These are phyloP conservation scores for Colletotrichum destructivum DNA, from an alignment of 2,329 filamentous ascomycete species.

Conservation along the genomic window DNA sequence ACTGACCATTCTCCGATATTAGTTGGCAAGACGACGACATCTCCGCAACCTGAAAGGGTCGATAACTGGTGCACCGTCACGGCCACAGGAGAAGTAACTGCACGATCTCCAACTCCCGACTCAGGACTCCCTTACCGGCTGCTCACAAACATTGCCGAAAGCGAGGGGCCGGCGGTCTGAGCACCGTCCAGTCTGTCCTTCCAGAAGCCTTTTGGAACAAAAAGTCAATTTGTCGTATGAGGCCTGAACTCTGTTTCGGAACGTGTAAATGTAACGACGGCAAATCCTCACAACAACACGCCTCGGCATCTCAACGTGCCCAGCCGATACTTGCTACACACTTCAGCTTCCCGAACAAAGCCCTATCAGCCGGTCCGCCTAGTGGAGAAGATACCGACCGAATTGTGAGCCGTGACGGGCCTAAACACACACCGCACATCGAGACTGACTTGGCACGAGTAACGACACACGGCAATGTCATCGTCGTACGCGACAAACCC, in stretches of 20 bases:
- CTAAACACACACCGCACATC: too few relatives aligned
- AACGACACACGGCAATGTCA: neutral
- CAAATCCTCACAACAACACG: neutral
- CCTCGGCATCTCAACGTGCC: constrained; percentile 23
- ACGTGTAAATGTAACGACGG: neutral
- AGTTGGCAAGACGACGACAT: neutral
- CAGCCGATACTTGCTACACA: constrained; percentile 11
- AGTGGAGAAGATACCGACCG: neutral
- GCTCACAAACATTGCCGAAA: neutral
- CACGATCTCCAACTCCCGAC: neutral
- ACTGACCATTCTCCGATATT: neutral
- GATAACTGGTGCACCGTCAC: too few relatives aligned
- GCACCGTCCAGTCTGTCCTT: neutral
- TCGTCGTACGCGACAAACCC: neutral
- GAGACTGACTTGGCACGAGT: too few relatives aligned
- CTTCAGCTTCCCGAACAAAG: constrained; percentile 12
- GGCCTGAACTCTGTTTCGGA: constrained; percentile 15
- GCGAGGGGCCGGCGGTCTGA: constrained; percentile 25
- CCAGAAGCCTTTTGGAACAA: constrained; percentile 17
- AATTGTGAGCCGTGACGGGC: neutral
- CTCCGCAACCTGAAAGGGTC: too few relatives aligned
- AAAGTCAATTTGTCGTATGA: neutral
- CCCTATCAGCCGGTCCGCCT: neutral
- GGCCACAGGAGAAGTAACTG: neutral
- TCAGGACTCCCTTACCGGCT: constrained; percentile 1